These are phyloP conservation scores for Termitomyces sp. DNA, from an alignment of 768 basidiomycete genomes.

Conservation along the genomic window DNA sequence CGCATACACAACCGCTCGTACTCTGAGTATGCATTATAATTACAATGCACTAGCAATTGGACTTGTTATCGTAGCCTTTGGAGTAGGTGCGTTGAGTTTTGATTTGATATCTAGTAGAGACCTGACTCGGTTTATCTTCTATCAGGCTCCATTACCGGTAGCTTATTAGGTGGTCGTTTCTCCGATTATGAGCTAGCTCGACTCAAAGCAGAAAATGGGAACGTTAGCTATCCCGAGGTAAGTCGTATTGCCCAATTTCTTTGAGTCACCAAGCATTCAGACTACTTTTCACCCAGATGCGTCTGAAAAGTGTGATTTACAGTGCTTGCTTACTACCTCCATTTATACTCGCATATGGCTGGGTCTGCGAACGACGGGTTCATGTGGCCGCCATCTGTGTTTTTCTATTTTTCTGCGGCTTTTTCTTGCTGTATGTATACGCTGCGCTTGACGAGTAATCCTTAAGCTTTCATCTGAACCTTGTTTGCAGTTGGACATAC, in stretches of 20 bases:
- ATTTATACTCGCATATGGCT: conserved; percentile 65
- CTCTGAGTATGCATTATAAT: conserved; percentile 55
- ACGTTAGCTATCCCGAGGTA: conserved; percentile 60
- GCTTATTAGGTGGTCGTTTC: conserved; percentile 39
- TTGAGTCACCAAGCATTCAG: neutral
- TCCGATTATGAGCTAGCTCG: conserved; percentile 36
- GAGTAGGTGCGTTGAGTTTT: conserved; percentile 48
- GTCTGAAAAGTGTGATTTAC: conserved; percentile 55
- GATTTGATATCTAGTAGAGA: neutral
- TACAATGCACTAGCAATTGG: conserved; percentile 72
- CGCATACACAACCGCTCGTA: conserved; percentile 70
- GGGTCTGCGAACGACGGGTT: conserved; percentile 61
- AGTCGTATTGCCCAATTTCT: conserved; percentile 5
- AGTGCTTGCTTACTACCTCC: conserved; percentile 59
- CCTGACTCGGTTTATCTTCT: neutral
- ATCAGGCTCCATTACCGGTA: conserved; percentile 35
- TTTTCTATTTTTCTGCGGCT: conserved; percentile 67
- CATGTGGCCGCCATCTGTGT: conserved; percentile 67
- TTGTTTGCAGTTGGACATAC: conserved; percentile 44
- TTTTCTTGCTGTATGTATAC: conserved; percentile 75
- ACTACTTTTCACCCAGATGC: conserved; percentile 44
- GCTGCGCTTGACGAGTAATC: conserved; percentile 16
- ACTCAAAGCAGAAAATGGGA: conserved; percentile 34
- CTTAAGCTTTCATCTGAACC: neutral
- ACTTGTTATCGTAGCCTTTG: conserved; percentile 70